Base-by-base conservation (phyloP, 192 early-diverging fungal genomes). In the Coemansia aciculifera region DNA sequence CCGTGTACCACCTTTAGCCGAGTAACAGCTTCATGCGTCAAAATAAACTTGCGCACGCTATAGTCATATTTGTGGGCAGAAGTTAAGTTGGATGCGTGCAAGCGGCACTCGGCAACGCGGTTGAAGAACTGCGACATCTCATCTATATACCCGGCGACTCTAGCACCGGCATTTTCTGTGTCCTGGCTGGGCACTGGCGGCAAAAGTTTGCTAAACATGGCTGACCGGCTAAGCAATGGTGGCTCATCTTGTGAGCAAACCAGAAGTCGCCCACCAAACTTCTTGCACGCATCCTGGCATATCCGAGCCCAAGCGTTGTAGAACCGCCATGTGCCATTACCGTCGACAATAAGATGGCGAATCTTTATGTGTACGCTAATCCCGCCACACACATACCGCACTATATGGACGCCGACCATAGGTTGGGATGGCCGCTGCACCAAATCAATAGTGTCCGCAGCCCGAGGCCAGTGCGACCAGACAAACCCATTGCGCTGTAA, bases 361-460 rank as follows among this genome's bases (percentile, higher is more conserved):
- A 74, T 51, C 40, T 74, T 79, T 10, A 68, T 74, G 36, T 79
- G 77, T 32, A 79, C 23, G 27, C 77, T 71, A 1, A 68, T 21
- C 8, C 72, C 77, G 5, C 77, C 77, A 7, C 77, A 79, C 29
- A 62, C 68, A 24, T 79, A 79, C 11, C 49, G 60, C 24, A 79
- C 72, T 2, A 79, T 65, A 32, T 74, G 67, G 2, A 74, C 42
- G 0, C 68, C 77, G 6, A 79, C 39, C 64, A 79, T 59, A 2
- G 77, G 77, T 27, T 36, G 29, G 11, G 44, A 32, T 1, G n/a
- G 15, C 2, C 57, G 27, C 13, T 64, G 62, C 57, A 23, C 60
- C 34, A 79, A 39, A 2, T 74, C 66, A 0, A 42, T 51, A 1
- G 60, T 34, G 0, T 56, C 31, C 3, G 77, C 31, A 13, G 52